Base-by-base conservation (phyloP, 2,329 filamentous ascomycete species). In the Talaromyces sp. region DNA sequence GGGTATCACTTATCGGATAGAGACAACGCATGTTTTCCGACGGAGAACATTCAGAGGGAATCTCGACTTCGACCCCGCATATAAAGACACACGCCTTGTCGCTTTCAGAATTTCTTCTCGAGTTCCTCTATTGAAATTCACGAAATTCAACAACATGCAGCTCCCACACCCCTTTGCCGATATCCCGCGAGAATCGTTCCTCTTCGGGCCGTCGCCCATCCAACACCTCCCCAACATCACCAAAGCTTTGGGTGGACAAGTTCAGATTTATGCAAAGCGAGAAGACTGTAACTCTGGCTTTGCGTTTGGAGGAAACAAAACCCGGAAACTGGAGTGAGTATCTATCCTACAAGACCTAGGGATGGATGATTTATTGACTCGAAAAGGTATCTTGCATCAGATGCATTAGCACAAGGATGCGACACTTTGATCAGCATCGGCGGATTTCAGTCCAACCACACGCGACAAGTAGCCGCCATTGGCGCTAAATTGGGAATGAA, bases 401-500 rank as follows among this genome's bases (percentile, higher is more conserved):
- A 88, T n/a, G 85, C 85, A 2, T 70, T 85, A 8, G 74, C 80
- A 3, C 74, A 83, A 61, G 79, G 81, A 52, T 81, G 79, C 68
- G 83, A 87, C 66, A 88, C 85, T 1, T 79, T 89, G 24, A 81
- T 89, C 62, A 85, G 81, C 64, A 86, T 88, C 65, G 87, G 87
- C 61, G 87, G 87, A 57, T 79, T 88, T 5, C 87, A 89, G 67
- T 87, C 83, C 56, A 90, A 90, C 77, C 87, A 89, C 71, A 89
- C 86, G 2, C 82, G 87, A 12, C 83, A 85, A 65, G 86, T 89
- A 0, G 84, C 86, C 0, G 87, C 85, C 0, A 83, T 85, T 1
- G 85, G 85, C 0, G 78, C 82, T 24, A 79, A 80, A 53, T 73
- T 84, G 0, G 86, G 86, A 0, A 76, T 89, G 24, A 67, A 70